Evolutionary conservation across 2,329 filamentous ascomycete species (phyloP).

Genomic region (Byssoonygena ceratinophila): DNA sequence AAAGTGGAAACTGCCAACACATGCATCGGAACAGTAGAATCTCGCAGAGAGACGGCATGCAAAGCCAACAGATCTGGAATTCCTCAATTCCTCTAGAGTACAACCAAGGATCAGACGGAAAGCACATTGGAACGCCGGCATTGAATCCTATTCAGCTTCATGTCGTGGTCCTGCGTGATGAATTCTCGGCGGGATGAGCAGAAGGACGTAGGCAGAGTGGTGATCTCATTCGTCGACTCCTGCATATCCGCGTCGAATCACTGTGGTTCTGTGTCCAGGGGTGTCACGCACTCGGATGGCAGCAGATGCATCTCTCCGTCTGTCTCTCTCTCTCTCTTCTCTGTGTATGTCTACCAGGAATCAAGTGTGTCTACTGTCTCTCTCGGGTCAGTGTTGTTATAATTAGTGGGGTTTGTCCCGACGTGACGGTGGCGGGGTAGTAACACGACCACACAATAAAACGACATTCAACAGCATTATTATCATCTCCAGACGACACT

Average conservation of each 20-base stretch:
- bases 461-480: background rate
- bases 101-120: no score
- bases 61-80: background rate
- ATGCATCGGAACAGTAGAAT: background rate
- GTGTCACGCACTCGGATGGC: background rate
- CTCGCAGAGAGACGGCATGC: background rate
- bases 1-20: constrained; percentile 5
- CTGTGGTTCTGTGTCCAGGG: background rate
- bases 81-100: background rate
- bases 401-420: no score
- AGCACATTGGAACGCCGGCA: no score
- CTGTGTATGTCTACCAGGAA: no score
- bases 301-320: background rate
- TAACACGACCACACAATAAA: background rate
- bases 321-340: no score
- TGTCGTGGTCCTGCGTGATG: no score
- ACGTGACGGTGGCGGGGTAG: background rate
- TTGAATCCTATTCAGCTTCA: no score
- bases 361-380: no score
- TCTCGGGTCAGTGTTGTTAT: background rate
- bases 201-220: background rate
- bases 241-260: background rate
- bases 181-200: no score
- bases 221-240: constrained; percentile 2
- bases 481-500: background rate